Evolutionary conservation across 495 filamentous ascomycete species (phyloP).

Genomic region (Cercophora scortea): DNA sequence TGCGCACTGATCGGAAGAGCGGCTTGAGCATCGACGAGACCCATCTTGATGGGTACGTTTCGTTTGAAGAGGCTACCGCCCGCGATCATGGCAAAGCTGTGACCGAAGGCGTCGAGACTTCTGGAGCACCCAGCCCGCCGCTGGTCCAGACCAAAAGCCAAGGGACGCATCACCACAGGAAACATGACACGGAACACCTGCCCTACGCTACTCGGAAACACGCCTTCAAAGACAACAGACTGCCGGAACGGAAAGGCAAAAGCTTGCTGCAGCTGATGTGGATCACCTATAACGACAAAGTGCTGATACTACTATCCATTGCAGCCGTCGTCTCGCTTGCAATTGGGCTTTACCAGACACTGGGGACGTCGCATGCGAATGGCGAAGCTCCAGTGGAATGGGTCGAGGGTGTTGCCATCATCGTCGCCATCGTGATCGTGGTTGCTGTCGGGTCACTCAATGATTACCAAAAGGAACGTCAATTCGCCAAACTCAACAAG

Average conservation of each 20-base stretch:
- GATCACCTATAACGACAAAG: slow-evolving; percentile 83
- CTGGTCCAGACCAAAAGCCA: slow-evolving; percentile 6
- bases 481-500: slow-evolving; percentile 72
- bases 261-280: slow-evolving; percentile 67
- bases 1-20: slow-evolving; percentile 55
- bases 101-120: slow-evolving; percentile 19
- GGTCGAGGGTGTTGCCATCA: slow-evolving; percentile 75
- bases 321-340: slow-evolving; percentile 68
- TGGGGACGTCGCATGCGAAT: slow-evolving; percentile 35
- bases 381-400: slow-evolving; percentile 53
- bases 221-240: slow-evolving; percentile 60
- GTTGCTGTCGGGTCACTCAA: slow-evolving; percentile 67
- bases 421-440: slow-evolving; percentile 68
- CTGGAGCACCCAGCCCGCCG: slow-evolving; percentile 9
- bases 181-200: slow-evolving; percentile 14
- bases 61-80: slow-evolving; percentile 52
- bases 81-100: slow-evolving; percentile 18
- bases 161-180: neutral
- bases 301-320: slow-evolving; percentile 65
- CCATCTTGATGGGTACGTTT: slow-evolving; percentile 46
- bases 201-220: slow-evolving; percentile 59
- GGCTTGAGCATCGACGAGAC: slow-evolving; percentile 63
- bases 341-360: slow-evolving; percentile 63
- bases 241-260: slow-evolving; percentile 69
- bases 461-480: slow-evolving; percentile 72